These are phyloP conservation scores for Chlamydomonas sphaeroides DNA, from an alignment of 139 green algal species.

Conservation along the genomic window DNA sequence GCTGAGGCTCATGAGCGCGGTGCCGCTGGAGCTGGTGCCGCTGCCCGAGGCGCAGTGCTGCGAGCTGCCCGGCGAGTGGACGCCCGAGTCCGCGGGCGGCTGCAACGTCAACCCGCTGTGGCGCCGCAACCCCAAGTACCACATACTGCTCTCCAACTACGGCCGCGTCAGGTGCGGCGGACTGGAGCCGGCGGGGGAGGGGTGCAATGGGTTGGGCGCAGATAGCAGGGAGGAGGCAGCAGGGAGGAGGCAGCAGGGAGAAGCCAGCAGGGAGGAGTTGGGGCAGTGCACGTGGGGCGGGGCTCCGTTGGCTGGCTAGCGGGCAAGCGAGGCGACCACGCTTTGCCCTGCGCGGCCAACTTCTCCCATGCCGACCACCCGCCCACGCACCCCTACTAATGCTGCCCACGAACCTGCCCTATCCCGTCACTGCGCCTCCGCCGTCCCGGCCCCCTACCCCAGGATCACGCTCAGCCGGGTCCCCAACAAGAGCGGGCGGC, in stretches of 20 bases:
- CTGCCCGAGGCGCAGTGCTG: constrained; percentile 55
- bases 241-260: too few relatives aligned
- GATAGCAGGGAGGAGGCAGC: too few relatives aligned
- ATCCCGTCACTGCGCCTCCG: too few relatives aligned
- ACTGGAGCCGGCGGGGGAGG: background rate
- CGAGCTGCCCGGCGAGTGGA: constrained; percentile 42
- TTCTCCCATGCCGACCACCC: too few relatives aligned
- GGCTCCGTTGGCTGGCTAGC: too few relatives aligned
- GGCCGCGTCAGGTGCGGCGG: constrained; percentile 25
- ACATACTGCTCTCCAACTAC: constrained; percentile 41
- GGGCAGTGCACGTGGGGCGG: too few relatives aligned
- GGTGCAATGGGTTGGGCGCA: background rate
- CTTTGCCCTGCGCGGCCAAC: too few relatives aligned
- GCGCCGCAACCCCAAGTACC: constrained; percentile 63
- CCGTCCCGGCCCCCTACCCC: too few relatives aligned
- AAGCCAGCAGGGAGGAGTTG: too few relatives aligned
- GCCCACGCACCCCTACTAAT: too few relatives aligned
- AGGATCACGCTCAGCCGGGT: constrained; percentile 44
- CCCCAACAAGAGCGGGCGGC: background rate
- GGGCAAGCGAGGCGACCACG: too few relatives aligned
- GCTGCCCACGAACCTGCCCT: too few relatives aligned
- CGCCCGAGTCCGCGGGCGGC: constrained; percentile 53
- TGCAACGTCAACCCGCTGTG: constrained; percentile 62
- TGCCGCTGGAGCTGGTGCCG: constrained; percentile 60
- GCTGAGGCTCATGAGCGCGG: constrained; percentile 54